phyloP scores from a whole-genome alignment of 1,139 yeast species.

The Debaryomyces singareniensis region DNA sequence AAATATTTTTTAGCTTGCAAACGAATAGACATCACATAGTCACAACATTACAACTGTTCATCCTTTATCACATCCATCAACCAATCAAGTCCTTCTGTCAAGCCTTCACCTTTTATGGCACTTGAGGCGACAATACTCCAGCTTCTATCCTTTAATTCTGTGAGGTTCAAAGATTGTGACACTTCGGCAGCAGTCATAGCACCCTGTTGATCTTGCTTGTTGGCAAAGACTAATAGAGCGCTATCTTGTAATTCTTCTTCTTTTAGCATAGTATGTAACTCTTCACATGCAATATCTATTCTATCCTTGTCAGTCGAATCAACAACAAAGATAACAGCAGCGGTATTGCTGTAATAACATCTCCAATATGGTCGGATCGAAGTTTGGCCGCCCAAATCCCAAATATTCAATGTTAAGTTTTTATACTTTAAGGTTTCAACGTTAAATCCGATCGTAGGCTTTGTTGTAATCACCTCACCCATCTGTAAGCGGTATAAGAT shows the following conservation, averaged over 20 bases:
- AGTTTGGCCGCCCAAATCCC: constrained; percentile 97
- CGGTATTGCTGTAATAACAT: constrained; percentile 92
- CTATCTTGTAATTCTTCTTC: constrained; percentile 90
- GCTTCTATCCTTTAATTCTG: constrained; percentile 88
- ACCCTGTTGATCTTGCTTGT: constrained; percentile 95
- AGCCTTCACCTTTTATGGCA: constrained; percentile 94
- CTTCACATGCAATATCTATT: constrained; percentile 80
- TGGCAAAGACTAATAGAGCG: constrained; percentile 90
- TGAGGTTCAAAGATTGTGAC: constrained; percentile 76
- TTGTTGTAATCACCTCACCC: constrained; percentile 92
- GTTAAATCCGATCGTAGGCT: constrained; percentile 95
- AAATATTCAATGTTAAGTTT: constrained; percentile 78
- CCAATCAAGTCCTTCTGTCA: constrained; percentile 97
- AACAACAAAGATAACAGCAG: constrained; percentile 93
- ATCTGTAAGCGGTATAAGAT: constrained; percentile 84
- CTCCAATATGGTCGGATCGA: constrained; percentile 97
- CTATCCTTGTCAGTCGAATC: constrained; percentile 96
- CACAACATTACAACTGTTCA: constrained; percentile 58
- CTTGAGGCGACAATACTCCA: constrained; percentile 98
- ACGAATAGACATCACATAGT: not conserved
- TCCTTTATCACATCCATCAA: constrained; percentile 92
- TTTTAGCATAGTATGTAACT: constrained; percentile 81
- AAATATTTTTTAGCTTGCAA: not conserved
- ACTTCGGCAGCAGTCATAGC: constrained; percentile 95
- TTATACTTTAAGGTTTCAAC: constrained; percentile 91